Percentiles rank a stretch among this genome's conserved stretches.
Evolutionary conservation across 2,329 filamentous ascomycete species (phyloP).

Genomic region (Nectriaceae sp.): DNA sequence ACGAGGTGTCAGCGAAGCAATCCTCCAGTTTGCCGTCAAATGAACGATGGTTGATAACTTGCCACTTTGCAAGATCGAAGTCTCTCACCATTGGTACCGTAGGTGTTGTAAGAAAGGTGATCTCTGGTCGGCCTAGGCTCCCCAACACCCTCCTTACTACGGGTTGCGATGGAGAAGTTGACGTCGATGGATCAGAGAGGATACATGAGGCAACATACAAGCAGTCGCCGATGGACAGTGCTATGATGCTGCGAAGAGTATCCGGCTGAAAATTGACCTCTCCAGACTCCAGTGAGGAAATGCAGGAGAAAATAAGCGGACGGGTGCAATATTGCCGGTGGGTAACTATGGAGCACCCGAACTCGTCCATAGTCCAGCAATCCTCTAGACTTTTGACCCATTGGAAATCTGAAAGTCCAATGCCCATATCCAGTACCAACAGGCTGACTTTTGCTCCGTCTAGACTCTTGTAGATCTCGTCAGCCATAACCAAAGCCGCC

Average conservation of each 20-base stretch:
- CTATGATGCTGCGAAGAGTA: background rate
- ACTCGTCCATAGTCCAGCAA: no score
- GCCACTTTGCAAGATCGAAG: background rate
- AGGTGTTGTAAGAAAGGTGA: background rate
- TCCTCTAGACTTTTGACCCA: background rate
- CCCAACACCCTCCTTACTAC: background rate
- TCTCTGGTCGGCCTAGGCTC: background rate
- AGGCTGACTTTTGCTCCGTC: background rate
- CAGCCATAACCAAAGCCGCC: background rate
- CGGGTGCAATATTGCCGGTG: no score
- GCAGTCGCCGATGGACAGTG: background rate
- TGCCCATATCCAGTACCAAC: background rate
- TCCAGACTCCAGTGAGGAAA: background rate
- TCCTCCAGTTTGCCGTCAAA: background rate
- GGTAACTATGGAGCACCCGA: no score
- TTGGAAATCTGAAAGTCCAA: background rate
- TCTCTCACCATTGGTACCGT: background rate
- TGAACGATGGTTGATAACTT: background rate
- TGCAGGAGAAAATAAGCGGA: background rate
- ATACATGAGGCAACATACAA: background rate
- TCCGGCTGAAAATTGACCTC: background rate
- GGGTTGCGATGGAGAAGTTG: no score
- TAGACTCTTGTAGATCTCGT: background rate
- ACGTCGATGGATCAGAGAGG: background rate
- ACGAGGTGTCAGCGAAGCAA: background rate